phyloP scores from a whole-genome alignment of 768 basidiomycete genomes.

The Chalciporus chontae region DNA sequence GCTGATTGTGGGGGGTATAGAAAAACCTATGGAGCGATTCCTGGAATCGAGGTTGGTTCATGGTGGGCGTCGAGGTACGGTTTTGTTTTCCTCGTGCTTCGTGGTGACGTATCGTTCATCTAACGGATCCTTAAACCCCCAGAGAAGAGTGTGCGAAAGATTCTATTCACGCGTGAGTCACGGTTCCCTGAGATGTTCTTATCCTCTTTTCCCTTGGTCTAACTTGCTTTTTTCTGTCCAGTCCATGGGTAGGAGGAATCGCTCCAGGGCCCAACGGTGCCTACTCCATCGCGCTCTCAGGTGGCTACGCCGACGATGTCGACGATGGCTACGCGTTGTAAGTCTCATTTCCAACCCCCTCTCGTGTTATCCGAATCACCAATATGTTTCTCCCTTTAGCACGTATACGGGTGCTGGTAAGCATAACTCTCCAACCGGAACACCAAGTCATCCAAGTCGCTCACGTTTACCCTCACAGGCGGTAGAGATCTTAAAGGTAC shows the following conservation, averaged over 20 bases:
- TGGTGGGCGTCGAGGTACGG: conserved; percentile 75
- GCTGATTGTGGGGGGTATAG: conserved; percentile 34
- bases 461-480: conserved; percentile 38
- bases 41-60: conserved; percentile 72
- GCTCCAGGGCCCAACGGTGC: conserved; percentile 58
- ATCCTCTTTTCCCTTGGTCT: background rate
- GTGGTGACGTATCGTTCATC: background rate
- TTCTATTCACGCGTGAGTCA: conserved; percentile 78
- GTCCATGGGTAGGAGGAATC: conserved; percentile 85
- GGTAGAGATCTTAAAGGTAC: conserved; percentile 89
- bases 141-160: conserved; percentile 68
- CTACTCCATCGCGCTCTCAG: conserved; percentile 83
- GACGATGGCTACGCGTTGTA: conserved; percentile 82
- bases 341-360: conserved; percentile 29
- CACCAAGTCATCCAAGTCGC: background rate
- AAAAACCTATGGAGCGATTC: conserved; percentile 78
- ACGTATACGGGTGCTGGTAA: conserved; percentile 79
- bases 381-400: conserved; percentile 33
- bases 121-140: background rate
- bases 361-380: background rate
- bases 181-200: background rate
- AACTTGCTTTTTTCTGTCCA: conserved; percentile 23
- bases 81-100: background rate
- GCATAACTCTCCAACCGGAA: conserved; percentile 1
- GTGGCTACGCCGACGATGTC: conserved; percentile 85